Conservation (phyloP, 2,329 filamentous ascomycete genomes). For the Incumbomyces delicatus region DNA sequence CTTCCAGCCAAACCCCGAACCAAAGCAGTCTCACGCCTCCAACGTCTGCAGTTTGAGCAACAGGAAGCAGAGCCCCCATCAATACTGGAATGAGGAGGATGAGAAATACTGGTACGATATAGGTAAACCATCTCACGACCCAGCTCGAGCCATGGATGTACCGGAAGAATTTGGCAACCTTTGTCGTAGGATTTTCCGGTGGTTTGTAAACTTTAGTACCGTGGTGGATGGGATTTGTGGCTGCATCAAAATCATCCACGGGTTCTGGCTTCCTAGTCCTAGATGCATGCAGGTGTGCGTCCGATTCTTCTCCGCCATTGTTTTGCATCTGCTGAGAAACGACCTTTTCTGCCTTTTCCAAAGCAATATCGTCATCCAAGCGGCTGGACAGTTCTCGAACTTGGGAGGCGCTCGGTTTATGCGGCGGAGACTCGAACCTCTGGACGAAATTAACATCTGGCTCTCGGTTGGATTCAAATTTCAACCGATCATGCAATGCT, state of each 20-base stretch:
- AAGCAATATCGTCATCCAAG: conserved; percentile 55
- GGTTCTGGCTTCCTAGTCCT: conserved; percentile 47
- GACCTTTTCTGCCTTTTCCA: conserved; percentile 54
- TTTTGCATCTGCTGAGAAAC: conserved; percentile 14
- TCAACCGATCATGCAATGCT: conserved; percentile 35
- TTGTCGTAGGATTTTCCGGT: conserved; percentile 52
- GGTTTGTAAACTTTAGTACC: conserved; percentile 56
- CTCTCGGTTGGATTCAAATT: conserved; percentile 37
- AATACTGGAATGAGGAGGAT: conserved; percentile 60
- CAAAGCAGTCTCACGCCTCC: conserved; percentile 73
- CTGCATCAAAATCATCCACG: conserved; percentile 57
- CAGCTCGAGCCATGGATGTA: conserved; percentile 55
- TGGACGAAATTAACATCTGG: conserved; percentile 1
- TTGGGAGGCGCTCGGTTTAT: conserved; percentile 42
- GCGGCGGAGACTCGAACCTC: conserved; percentile 21
- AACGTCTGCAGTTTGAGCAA: conserved; percentile 50
- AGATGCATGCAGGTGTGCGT: conserved; percentile 40
- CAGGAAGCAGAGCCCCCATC: conserved; percentile 46
- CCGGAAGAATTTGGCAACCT: conserved; percentile 55
- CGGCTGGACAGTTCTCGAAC: conserved; percentile 51
- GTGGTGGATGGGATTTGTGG: conserved; percentile 60
- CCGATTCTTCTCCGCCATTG: conserved; percentile 22
- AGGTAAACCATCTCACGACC: conserved; percentile 59
- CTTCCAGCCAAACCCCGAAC: conserved; percentile 94
- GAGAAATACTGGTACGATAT: conserved; percentile 56